Base-by-base conservation (phyloP, 2,329 filamentous ascomycete genomes). In the Aspergillus thermomutatus region DNA sequence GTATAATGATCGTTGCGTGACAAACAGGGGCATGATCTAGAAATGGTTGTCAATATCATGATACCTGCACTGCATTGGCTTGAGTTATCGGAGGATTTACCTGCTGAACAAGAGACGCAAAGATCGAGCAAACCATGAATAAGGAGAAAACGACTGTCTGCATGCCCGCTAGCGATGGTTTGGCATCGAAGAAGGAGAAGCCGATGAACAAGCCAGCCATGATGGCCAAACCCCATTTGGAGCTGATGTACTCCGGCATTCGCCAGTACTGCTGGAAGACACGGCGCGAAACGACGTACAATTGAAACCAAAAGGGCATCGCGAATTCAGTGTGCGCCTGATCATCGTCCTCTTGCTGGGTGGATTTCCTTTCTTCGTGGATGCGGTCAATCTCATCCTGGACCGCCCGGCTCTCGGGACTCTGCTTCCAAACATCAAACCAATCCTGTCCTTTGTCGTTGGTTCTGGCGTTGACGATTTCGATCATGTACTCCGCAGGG, bases 191-290 rank as follows among this genome's bases (percentile, higher is more conserved):
- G 77, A 93, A 92, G 60, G 88, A 87, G 73, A 92, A 91, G 40
- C 90, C 90, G 68, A 94, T 90, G 72, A 94, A 94, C 10, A 94
- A 81, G 9, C 86, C 82, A 61, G 69, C 65, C 19, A 66, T 75
- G 17, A 83, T 76, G 69, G 31, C 87, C 91, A 11, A 94, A 84
- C 2, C 81, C 77, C 4, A 82, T 74, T 96, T 95, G 64, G 89
- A 86, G 76, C 92, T 92, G 69, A 96, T 90, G 77, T 95, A 94
- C 2, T 85, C 83, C 0, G 91, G 91, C 2, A 87, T 91, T 58
- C 91, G 88, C 91, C 91, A 96, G 81, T 93, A 94, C 72, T 95
- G 90, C 71, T 92, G 84, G 78, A 93, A 93, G 25, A 93, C 88
- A 66, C 91, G 90, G 63, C 81, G 73, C 5, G 83, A 83, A 55